These are phyloP conservation scores for Termitomyces sp. DNA, from an alignment of 768 basidiomycete genomes.

Conservation along the genomic window DNA sequence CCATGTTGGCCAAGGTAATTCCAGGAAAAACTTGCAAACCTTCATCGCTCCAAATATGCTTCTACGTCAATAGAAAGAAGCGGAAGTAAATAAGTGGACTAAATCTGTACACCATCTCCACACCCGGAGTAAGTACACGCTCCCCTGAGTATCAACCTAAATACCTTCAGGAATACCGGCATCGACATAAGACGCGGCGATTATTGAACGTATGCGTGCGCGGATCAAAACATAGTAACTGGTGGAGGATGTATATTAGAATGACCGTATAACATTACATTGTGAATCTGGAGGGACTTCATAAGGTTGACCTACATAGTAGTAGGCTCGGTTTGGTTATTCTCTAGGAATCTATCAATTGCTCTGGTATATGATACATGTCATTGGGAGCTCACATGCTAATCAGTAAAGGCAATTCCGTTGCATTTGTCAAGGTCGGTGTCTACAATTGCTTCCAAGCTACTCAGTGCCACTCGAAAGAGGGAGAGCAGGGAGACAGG, in stretches of 20 bases:
- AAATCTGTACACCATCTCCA: constrained; percentile 65
- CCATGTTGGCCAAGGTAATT: constrained; percentile 36
- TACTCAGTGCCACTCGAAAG: neutral
- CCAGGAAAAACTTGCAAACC: constrained; percentile 63
- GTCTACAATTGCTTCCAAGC: neutral
- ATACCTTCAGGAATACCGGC: constrained; percentile 66
- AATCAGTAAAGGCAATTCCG: constrained; percentile 62
- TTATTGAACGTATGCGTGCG: constrained; percentile 48
- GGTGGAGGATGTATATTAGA: neutral
- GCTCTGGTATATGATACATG: constrained; percentile 34
- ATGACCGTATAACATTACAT: neutral
- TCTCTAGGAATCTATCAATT: constrained; percentile 34
- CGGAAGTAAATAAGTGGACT: constrained; percentile 4
- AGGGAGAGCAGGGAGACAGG: neutral
- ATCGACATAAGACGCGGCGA: constrained; percentile 59
- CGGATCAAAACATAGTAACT: constrained; percentile 65
- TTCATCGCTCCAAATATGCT: constrained; percentile 45
- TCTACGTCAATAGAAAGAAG: neutral
- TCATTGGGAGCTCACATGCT: neutral
- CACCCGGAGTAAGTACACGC: constrained; percentile 64
- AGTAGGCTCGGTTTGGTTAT: constrained; percentile 53
- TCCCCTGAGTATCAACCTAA: constrained; percentile 57
- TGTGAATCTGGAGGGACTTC: too few relatives aligned
- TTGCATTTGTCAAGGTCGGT: constrained; percentile 72
- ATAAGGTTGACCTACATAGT: constrained; percentile 57